Evolutionary conservation across 2,329 filamentous ascomycete genomes (phyloP).

Genomic region (Dactylellina leptospora): DNA sequence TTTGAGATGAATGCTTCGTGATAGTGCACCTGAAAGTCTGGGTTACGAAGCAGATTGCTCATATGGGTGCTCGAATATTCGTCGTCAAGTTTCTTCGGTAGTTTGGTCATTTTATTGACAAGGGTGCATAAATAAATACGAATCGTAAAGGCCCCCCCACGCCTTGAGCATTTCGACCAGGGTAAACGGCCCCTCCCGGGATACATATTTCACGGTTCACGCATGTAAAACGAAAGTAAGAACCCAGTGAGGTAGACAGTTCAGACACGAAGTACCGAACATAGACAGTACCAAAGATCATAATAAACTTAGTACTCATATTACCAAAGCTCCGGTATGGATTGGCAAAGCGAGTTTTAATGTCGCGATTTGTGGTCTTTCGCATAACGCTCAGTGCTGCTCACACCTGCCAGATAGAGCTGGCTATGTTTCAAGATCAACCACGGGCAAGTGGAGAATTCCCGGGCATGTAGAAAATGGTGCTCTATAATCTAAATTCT

Average conservation of each 20-base stretch:
- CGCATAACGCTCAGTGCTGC: slow-evolving; percentile 4
- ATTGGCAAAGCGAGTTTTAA: slow-evolving; percentile 10
- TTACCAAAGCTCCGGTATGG: no score
- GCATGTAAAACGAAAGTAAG: slow-evolving; percentile 30
- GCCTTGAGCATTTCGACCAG: slow-evolving; percentile 11
- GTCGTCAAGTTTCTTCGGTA: slow-evolving; percentile 18
- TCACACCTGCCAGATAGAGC: slow-evolving; percentile 38
- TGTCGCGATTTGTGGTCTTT: slow-evolving; percentile 17
- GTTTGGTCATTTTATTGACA: neutral
- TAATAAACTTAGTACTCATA: no score
- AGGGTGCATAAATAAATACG: slow-evolving; percentile 3
- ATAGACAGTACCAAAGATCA: no score
- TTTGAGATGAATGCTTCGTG: no score
- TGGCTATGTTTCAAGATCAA: slow-evolving; percentile 14
- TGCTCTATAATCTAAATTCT: neutral
- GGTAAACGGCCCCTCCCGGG: slow-evolving; percentile 44
- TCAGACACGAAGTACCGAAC: no score
- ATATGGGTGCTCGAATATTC: no score
- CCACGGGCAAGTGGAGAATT: neutral
- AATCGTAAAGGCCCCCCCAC: slow-evolving; percentile 31
- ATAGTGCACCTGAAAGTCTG: no score
- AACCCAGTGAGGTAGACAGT: neutral
- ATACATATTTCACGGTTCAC: slow-evolving; percentile 2
- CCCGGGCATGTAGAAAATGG: neutral
- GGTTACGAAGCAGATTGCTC: no score